Conservation (phyloP, 2,329 filamentous ascomycete genomes). For the Coniochaeta sp. region DNA sequence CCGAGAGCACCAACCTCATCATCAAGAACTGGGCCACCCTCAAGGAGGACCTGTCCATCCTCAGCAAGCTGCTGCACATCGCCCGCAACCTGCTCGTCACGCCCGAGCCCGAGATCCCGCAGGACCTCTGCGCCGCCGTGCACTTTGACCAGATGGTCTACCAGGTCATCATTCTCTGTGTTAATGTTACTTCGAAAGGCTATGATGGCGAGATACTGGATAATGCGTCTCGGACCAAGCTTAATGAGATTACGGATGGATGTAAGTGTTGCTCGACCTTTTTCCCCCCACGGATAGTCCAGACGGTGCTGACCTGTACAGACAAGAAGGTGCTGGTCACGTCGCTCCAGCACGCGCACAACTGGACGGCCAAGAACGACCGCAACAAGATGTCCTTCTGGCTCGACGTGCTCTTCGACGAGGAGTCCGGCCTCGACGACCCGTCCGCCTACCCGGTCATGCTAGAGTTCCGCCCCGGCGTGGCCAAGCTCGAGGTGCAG, state of each 20-base stretch:
- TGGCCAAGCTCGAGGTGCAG: conserved; percentile 52
- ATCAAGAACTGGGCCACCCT: conserved; percentile 54
- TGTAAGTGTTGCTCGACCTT: conserved; percentile 43
- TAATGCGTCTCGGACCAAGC: conserved; percentile 46
- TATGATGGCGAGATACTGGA: conserved; percentile 58
- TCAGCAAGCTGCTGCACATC: conserved; percentile 63
- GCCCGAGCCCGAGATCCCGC: conserved; percentile 55
- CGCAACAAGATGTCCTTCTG: conserved; percentile 65
- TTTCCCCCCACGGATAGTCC: not conserved
- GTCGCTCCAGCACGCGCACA: conserved; percentile 58
- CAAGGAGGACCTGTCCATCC: conserved; percentile 54
- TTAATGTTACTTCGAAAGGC: conserved; percentile 60
- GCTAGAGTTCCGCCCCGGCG: conserved; percentile 44
- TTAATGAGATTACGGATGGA: conserved; percentile 55
- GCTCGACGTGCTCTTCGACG: conserved; percentile 59
- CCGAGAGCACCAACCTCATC: conserved; percentile 56
- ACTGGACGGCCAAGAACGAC: conserved; percentile 63
- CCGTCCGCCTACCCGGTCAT: conserved; percentile 32
- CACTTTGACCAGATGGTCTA: conserved; percentile 61
- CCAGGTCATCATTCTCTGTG: conserved; percentile 57
- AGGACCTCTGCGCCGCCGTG: conserved; percentile 58
- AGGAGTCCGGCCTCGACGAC: conserved; percentile 34
- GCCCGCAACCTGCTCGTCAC: conserved; percentile 58
- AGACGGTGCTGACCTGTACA: conserved; percentile 20
- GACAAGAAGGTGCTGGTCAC: conserved; percentile 62